phyloP scores from a whole-genome alignment of 2,329 filamentous ascomycete species.

The Calonectria pseudoreteaudii region DNA sequence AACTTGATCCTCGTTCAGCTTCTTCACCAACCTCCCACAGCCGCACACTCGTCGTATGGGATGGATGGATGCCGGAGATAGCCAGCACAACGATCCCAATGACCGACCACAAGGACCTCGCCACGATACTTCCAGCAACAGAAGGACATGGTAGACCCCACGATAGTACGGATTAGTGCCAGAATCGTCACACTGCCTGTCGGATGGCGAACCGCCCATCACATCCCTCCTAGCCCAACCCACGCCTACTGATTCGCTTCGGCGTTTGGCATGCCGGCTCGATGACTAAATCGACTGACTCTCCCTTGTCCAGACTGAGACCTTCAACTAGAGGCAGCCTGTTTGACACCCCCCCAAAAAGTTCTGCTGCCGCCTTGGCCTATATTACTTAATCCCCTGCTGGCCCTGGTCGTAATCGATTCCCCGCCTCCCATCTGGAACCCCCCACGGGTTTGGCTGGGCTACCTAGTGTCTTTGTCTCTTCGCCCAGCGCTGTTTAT shows the following conservation, averaged over 20 bases:
- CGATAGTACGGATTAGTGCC: not conserved
- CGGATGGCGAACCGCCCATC: not conserved
- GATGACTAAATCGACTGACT: slow-evolving; percentile 18
- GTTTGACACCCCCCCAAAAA: not conserved
- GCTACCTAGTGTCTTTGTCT: not conserved
- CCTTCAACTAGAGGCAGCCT: slow-evolving; percentile 14
- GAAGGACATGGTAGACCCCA: not conserved
- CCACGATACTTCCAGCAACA: not conserved
- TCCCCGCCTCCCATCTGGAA: slow-evolving; percentile 16
- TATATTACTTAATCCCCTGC: slow-evolving; percentile 21
- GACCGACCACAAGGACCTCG: not conserved
- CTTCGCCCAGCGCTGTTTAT: not conserved
- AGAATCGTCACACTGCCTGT: not conserved
- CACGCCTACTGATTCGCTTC: not conserved
- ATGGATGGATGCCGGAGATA: slow-evolving; percentile 7
- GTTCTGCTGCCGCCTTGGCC: not conserved
- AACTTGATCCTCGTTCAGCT: not conserved
- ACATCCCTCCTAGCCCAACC: not conserved
- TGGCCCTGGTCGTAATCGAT: slow-evolving; percentile 8
- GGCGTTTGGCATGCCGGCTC: slow-evolving; percentile 5
- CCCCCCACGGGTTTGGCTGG: slow-evolving; percentile 13
- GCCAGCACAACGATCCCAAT: not conserved
- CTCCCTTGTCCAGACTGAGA: slow-evolving; percentile 24
- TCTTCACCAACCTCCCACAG: not conserved
- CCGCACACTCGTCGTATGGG: not conserved